Percentiles rank a stretch among this genome's conserved stretches.
Conservation (phyloP, 1,284 basidiomycete species). For the Neotropicomus parvogracilis region DNA sequence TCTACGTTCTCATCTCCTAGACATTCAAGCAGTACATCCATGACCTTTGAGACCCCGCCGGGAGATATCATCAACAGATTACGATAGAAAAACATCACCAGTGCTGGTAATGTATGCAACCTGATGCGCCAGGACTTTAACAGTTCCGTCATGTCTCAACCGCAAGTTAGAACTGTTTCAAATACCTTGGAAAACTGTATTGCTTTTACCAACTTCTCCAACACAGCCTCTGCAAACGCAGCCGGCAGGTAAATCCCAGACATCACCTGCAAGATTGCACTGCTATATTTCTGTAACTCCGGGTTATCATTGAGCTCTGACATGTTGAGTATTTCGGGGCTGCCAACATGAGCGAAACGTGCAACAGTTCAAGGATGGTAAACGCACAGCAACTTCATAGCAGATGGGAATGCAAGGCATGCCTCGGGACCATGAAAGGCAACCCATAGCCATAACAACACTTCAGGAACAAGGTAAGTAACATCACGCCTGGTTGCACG, state of each 20-base stretch:
- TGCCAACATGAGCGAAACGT: slow-evolving; percentile 30
- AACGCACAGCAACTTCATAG: slow-evolving; percentile 71
- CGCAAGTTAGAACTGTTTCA: background rate
- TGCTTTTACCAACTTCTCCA: slow-evolving; percentile 58
- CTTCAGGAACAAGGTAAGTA: slow-evolving; percentile 37
- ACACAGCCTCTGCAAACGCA: slow-evolving; percentile 58
- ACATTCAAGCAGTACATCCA: slow-evolving; percentile 81
- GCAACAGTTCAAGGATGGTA: slow-evolving; percentile 2
- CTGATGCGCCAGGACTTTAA: slow-evolving; percentile 76
- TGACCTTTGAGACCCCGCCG: slow-evolving; percentile 61
- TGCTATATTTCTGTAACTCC: slow-evolving; percentile 69
- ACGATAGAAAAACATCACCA: slow-evolving; percentile 83
- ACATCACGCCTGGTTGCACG: slow-evolving; percentile 3
- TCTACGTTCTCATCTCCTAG: slow-evolving; percentile 90
- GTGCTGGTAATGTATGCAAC: slow-evolving; percentile 66
- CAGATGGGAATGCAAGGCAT: slow-evolving; percentile 68
- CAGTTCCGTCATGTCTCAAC: slow-evolving; percentile 9
- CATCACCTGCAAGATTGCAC: slow-evolving; percentile 70
- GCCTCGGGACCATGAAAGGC: slow-evolving; percentile 67
- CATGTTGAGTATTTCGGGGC: slow-evolving; percentile 77
- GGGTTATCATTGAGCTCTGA: slow-evolving; percentile 76
- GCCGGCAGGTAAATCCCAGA: slow-evolving; percentile 64
- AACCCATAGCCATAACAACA: slow-evolving; percentile 78
- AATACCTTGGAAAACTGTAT: slow-evolving; percentile 68
- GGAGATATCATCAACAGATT: slow-evolving; percentile 78